Percentiles rank a stretch among this genome's conserved stretches.
These are phyloP conservation scores for Daldinia bambusicola DNA, from an alignment of 495 filamentous ascomycete species.

Conservation along the genomic window DNA sequence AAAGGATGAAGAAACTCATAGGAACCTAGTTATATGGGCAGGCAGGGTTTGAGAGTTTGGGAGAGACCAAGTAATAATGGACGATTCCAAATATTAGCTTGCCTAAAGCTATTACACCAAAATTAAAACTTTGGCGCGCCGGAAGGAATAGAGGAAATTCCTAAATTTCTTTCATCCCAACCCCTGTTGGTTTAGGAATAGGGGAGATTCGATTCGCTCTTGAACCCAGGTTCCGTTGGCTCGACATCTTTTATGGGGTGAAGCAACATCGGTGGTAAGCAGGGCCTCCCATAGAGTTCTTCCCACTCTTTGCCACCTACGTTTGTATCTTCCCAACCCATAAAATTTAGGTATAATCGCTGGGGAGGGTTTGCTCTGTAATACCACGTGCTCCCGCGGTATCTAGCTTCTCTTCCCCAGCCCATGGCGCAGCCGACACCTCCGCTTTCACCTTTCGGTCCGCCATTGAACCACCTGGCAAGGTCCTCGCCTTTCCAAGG, in stretches of 20 bases:
- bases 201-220: slow-evolving; percentile 48
- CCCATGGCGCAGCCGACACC: slow-evolving; percentile 61
- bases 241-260: slow-evolving; percentile 65
- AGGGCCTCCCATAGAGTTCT: slow-evolving; percentile 59
- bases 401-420: slow-evolving; percentile 64
- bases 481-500: slow-evolving; percentile 66
- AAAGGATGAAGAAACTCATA: background rate
- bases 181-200: slow-evolving; percentile 30
- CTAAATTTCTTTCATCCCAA: background rate
- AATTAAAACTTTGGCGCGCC: background rate
- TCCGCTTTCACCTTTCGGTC: slow-evolving; percentile 59
- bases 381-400: slow-evolving; percentile 68
- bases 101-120: background rate
- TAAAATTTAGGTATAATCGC: slow-evolving; percentile 70
- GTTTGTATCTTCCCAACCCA: slow-evolving; percentile 65
- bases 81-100: background rate
- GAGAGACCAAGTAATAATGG: slow-evolving; percentile 8
- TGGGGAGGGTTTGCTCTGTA: slow-evolving; percentile 63
- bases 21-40: background rate
- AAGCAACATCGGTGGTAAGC: slow-evolving; percentile 66
- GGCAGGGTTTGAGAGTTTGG: background rate
- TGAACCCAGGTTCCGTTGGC: slow-evolving; percentile 54
- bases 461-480: slow-evolving; percentile 70
- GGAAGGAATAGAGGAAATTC: background rate
- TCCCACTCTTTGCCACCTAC: slow-evolving; percentile 66